Base-by-base conservation (phyloP, 2,329 filamentous ascomycete species). In the Fusarium sp. region DNA sequence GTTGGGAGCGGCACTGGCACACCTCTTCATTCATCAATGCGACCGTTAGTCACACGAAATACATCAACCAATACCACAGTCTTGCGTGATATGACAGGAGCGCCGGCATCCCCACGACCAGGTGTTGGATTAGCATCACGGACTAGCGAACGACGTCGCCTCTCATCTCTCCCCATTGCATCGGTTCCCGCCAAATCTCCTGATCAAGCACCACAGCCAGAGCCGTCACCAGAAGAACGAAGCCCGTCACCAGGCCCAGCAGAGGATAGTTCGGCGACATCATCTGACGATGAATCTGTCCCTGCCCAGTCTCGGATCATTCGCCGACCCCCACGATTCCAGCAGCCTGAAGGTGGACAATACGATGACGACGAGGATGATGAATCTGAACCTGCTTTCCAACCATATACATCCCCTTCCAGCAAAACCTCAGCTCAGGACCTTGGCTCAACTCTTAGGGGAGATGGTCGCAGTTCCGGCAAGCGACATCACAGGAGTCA, bases 231-330 rank as follows among this genome's bases (percentile, higher is more conserved):
- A 21, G 73, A 75, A 25, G 74, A 76, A 19, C 69, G 69, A 42
- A 69, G 68, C 44, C 69, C 69, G 8, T 84, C 77, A 3, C 81
- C 81, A 2, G 77, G 75, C 12, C 77, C 80, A 25, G 76, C 77
- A 28, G 81, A 83, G 19, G 75, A 77, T 42, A 78, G 81, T 75
- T 77, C 81, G 14, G 57, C 76, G 51, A 63, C 78, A 7, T 85
- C 84, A 6, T 83, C 84, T 1, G 82, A 81, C 21, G 83, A 84
- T 28, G 83, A 82, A 28, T 88, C 85, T 1, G 83, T 82, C 65
- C 85, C 85, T 1, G 86, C 84, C 6, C 84, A 89, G 73, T 89
- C 86, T 16, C 83, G 87, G 58, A 88, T 89, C 67, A 88, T 89
- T 72, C 85, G 86, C 23, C 84, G 87, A 4, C 87, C 87, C 5